phyloP scores from a whole-genome alignment of 768 basidiomycete genomes.

The Galerina marginata region DNA sequence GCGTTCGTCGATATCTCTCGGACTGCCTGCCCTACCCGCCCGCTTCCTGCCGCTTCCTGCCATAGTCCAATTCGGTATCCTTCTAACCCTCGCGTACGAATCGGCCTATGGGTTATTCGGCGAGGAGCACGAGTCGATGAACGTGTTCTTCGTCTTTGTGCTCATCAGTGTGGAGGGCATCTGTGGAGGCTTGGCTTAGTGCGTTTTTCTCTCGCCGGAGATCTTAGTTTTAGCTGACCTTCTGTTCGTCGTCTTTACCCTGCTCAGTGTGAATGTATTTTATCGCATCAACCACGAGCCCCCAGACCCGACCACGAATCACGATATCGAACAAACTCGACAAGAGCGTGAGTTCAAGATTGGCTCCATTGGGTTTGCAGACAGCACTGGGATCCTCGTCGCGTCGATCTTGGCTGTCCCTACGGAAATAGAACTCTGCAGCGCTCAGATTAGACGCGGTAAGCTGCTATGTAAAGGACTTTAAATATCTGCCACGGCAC shows the following conservation, averaged over 20 bases:
- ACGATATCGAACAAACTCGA: slow-evolving; percentile 61
- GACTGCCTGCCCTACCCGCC: slow-evolving; percentile 77
- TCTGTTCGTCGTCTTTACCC: slow-evolving; percentile 6
- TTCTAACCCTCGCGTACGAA: slow-evolving; percentile 66
- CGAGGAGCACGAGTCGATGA: slow-evolving; percentile 39
- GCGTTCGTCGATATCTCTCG: slow-evolving; percentile 87
- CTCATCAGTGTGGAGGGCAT: slow-evolving; percentile 89
- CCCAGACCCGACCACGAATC: slow-evolving; percentile 47
- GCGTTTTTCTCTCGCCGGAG: slow-evolving; percentile 33
- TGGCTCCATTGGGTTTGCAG: slow-evolving; percentile 86
- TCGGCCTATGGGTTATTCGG: slow-evolving; percentile 71
- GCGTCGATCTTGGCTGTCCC: slow-evolving; percentile 74
- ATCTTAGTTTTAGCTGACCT: slow-evolving; percentile 6
- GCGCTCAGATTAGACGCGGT: slow-evolving; percentile 69
- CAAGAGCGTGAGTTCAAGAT: slow-evolving; percentile 92
- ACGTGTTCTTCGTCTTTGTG: slow-evolving; percentile 69
- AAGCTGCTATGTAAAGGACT: slow-evolving; percentile 73
- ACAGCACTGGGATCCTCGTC: slow-evolving; percentile 73
- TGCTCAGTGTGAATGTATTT: slow-evolving; percentile 82
- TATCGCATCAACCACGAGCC: slow-evolving; percentile 82
- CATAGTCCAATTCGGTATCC: slow-evolving; percentile 69
- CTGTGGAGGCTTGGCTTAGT: slow-evolving; percentile 94
- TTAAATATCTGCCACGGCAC: slow-evolving; percentile 29
- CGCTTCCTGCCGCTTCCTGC: slow-evolving; percentile 77
- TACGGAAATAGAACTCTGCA: slow-evolving; percentile 79